Base-by-base conservation (phyloP, 306 rosid genomes). In the Ormosia emarginata region DNA sequence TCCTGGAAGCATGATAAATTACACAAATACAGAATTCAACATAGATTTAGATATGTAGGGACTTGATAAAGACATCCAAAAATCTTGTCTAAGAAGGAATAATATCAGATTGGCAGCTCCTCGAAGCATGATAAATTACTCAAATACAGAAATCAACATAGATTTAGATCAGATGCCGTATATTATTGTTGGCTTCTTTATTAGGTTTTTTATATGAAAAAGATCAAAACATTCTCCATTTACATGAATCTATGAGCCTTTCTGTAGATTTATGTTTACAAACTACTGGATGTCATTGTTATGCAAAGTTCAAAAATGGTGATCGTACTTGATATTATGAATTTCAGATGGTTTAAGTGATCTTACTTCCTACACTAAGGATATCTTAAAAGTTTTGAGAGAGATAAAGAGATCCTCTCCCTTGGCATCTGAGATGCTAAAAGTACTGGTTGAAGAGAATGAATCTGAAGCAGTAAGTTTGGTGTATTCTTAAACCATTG, bases 391-490 rank as follows among this genome's bases (percentile, higher is more conserved):
- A 86, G 91, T 90, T 58, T 90, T 93, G 77, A 86, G 95, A 83
- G 98, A 91, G 84, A 92, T 95, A 24, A 95, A 88, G 89, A 90
- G 84, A 88, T 85, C 77, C n/a, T 90, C 90, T 76, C 91, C 91
- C 32, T 55, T 93, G 85, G 97, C 99, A 77, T 83, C 90, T 85
- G 87, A 93, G 71, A 85, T 95, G 88, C 82, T 91, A 33, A 92
- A 95, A 69, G 75, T 89, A 64, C 64, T 92, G 70, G 90, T 77
- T 40, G 88, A 88, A 75, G 93, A 89, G 67, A 89, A 86, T 74
- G 94, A 89, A 56, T 71, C 91, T n/a, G 87, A 93, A 81, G 78
- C 89, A 7, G 98, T 90, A 85, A 90, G 98, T 87, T 88, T 78
- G 69, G 75, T 36, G 11, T 13, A 84, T 30, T 69, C 52, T 65